phyloP scores from a whole-genome alignment of 495 filamentous ascomycete genomes.

The Hypoxylon crocopeplum region DNA sequence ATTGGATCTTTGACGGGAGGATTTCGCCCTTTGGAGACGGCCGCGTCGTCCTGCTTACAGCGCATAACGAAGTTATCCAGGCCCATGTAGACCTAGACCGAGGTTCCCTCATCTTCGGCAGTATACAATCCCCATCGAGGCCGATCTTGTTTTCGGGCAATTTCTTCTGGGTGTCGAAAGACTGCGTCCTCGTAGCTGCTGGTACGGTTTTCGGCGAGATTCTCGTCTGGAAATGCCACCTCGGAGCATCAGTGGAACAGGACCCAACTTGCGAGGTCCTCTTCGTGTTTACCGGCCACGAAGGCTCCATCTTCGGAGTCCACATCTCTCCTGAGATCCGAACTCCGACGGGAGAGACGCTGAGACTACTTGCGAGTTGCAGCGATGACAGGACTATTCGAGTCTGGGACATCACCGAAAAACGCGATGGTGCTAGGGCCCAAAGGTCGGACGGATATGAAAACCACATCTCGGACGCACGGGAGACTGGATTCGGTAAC shows the following conservation, averaged over 20 bases:
- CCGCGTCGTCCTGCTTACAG: conserved; percentile 68
- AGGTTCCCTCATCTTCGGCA: conserved; percentile 37
- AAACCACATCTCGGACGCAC: conserved; percentile 38
- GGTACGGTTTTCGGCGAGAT: conserved; percentile 96
- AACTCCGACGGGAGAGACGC: conserved; percentile 41
- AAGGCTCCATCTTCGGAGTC: conserved; percentile 92
- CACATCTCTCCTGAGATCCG: conserved; percentile 70
- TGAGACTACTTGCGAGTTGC: conserved; percentile 81
- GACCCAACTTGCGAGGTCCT: conserved; percentile 56
- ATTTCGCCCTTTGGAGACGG: conserved; percentile 49
- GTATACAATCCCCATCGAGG: conserved; percentile 71
- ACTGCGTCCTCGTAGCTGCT: conserved; percentile 74
- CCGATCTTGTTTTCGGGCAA: conserved; percentile 91
- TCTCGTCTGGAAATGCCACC: conserved; percentile 79
- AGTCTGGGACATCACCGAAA: conserved; percentile 78
- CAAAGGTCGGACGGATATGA: conserved; percentile 9
- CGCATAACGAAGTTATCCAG: conserved; percentile 77
- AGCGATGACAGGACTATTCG: conserved; percentile 94
- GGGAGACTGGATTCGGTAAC: conserved; percentile 59
- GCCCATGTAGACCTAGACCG: conserved; percentile 31
- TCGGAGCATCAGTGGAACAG: conserved; percentile 21
- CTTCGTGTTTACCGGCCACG: conserved; percentile 82
- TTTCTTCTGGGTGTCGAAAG: conserved; percentile 62
- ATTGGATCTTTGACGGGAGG: conserved; percentile 86
- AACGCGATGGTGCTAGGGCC: neutral